A percentile compares a stretch with the other conserved stretches of the same genome.
These are phyloP conservation scores for Fusarium sp. DNA, from an alignment of 2,329 filamentous ascomycete species.

Conservation along the genomic window DNA sequence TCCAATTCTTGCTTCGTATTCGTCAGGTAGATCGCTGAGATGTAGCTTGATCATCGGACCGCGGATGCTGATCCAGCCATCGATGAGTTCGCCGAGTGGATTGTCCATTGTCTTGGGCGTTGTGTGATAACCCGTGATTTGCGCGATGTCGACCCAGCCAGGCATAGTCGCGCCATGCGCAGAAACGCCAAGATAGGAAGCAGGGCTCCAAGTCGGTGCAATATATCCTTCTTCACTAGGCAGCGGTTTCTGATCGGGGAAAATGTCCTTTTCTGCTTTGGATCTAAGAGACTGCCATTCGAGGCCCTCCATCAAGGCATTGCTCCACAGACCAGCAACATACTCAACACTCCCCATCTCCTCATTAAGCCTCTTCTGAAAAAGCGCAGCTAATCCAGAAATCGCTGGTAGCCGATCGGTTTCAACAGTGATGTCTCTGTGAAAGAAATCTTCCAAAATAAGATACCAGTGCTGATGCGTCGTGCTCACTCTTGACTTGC, in stretches of 20 bases:
- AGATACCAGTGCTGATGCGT: background rate
- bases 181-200: background rate
- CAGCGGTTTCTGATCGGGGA: background rate
- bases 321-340: constrained; percentile 3
- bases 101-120: constrained; percentile 6
- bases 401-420: background rate
- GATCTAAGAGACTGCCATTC: background rate
- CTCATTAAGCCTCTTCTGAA: background rate
- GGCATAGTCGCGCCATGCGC: background rate
- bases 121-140: background rate
- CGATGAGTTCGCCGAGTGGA: constrained; percentile 7
- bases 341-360: background rate
- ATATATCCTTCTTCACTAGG: background rate
- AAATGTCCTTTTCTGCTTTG: fast-evolving
- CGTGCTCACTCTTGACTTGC: background rate
- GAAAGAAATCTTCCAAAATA: background rate
- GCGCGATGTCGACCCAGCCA: constrained; percentile 11
- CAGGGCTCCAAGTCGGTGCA: constrained; percentile 26
- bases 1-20: background rate
- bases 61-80: constrained; percentile 4
- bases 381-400: background rate
- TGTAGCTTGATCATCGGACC: background rate
- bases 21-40: background rate
- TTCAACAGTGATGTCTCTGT: background rate
- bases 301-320: background rate